phyloP scores from a whole-genome alignment of 202 grass and related monocot species.

The Carex arenaria region DNA sequence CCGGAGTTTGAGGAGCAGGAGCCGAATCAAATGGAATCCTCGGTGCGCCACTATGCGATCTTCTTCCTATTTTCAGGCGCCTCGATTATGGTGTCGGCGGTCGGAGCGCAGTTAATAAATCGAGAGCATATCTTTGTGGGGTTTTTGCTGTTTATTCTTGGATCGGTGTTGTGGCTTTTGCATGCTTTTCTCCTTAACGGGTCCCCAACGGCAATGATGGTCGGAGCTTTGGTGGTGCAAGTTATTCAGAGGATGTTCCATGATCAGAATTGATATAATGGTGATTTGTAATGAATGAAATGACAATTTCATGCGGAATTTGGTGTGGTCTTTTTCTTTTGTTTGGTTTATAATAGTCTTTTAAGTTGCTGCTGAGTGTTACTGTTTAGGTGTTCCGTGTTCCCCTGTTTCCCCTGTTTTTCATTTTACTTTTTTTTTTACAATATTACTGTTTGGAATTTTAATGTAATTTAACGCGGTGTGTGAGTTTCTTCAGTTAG shows the following conservation, averaged over 20 bases:
- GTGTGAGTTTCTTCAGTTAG: background rate
- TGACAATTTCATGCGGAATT: no score
- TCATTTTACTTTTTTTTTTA: background rate
- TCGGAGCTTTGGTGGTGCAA: background rate
- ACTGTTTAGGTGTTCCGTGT: background rate
- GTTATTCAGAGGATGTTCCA: background rate
- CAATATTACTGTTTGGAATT: no score
- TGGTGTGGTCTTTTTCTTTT: no score
- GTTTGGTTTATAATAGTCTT: no score
- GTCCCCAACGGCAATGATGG: background rate
- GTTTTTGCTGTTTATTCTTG: background rate
- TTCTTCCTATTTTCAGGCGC: background rate
- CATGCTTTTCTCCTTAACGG: background rate
- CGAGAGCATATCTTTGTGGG: background rate
- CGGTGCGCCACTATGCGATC: background rate
- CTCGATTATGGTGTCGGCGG: background rate
- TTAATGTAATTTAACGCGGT: background rate
- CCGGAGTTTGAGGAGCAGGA: background rate
- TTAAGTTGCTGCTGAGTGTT: no score
- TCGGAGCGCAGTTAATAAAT: background rate
- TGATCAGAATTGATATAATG: background rate
- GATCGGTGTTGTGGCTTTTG: background rate
- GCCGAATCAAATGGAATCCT: background rate
- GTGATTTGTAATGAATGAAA: background rate
- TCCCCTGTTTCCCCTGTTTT: background rate